Evolutionary conservation across 176 grass and related monocot species (phyloP), one percentile per base, ranked within the genome.

Genomic region (Hordeum vulgare): DNA sequence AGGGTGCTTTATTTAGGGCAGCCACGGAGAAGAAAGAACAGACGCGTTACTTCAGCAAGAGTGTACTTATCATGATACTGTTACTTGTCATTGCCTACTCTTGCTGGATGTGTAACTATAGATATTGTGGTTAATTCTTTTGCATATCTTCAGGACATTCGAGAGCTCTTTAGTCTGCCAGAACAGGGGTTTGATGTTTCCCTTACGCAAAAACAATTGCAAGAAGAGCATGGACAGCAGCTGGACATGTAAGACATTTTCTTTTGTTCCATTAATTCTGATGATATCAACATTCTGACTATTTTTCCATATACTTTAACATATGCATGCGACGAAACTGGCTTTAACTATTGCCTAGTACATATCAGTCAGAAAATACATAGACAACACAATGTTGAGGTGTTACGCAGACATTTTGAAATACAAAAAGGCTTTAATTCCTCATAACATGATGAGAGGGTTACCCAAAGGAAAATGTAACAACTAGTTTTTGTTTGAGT

Each of bases 21-120:
- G 96, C 90, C 26, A 98, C 90, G 8, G 96, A 98, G 65, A 91
- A 98, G 25, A 98, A 95, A 88, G 89, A 95, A 80, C 96, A 95
- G 53, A 98, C 87, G 31, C 89, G 96, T 54, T 98, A 98, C 81
- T 98, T 98, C 89, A 93, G 89, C 80, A 84, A 89, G 78, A 95
- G 74, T 88, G 96, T 98, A 84, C 36, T 82, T 61, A 53, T 69
- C 61, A 17, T 78, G 65, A 47, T 88, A 51, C 36, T 1, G 35
- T 17, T 77, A 76, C 29, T 21, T 88, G 7, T 54, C 60, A 84
- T 67, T 31, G 42, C 65, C 68, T 75, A n/a, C 42, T 81, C 71
- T 74, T 75, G 17, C 28, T 81, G 27, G 35, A 4, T 90, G 28
- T 83, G 25, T 78, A 27, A 4, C 57, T 35, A n/a, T n/a, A n/a